Base-by-base conservation (phyloP, 306 rosid genomes). In the Cucurbita argyrosperma region DNA sequence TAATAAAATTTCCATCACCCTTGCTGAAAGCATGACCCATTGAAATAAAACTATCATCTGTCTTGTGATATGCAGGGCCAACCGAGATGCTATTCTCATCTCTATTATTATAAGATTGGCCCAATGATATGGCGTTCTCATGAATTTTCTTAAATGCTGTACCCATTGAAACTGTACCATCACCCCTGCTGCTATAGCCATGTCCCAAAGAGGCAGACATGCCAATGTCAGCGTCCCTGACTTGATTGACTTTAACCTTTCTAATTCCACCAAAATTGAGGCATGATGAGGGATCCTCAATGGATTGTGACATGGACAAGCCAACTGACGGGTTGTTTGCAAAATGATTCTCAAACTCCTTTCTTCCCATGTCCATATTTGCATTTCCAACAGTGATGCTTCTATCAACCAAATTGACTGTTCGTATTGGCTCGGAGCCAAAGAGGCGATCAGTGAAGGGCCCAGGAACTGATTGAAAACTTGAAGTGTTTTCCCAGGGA, bases 231-330 rank as follows among this genome's bases (percentile, higher is more conserved):
- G 89, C 82, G 71, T 94, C 96, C 84, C 90, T 85, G 71, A 94
- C 99, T 84, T 94, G 91, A 85, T 94, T 94, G 76, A 94, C 97
- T 84, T 91, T 91, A 76, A 91, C 97, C 83, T 87, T 94, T 79
- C 96, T 85, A 65, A 89, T 85, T 64, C 92, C 96, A 77, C 96
- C 90, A 80, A 88, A 88, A 83, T 59, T 88, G 58, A 88, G 84
- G 82, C 82, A 83, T 46, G 95, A 81, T 71, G 95, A 88, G 52
- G 90, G 85, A 79, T 85, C 97, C 69, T 80, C 86, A 4, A 80
- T 75, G 61, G 90, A 10, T 78, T 86, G 92, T 55, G 95, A 85
- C 81, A 85, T 88, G 49, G 96, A 88, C 81, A 94, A 80, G 66
- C 90, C 90, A 42, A 85, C 79, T 14, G 92, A 85, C 39, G 88